Conservation (phyloP, 2,329 filamentous ascomycete species). For the Zymoseptoria tritici region DNA sequence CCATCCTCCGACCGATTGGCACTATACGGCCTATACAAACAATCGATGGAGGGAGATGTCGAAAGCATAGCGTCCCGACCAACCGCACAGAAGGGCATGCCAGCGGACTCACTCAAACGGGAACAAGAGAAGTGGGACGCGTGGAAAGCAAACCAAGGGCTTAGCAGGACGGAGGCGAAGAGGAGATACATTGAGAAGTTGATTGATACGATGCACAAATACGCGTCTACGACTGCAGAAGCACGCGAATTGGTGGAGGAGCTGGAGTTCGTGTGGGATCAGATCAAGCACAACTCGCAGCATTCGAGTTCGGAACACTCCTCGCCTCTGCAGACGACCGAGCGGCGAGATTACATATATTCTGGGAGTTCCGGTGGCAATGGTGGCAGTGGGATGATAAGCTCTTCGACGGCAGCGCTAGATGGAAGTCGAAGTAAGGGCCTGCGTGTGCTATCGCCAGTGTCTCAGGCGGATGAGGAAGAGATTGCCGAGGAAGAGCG, state of each 20-base stretch:
- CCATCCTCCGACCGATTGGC: conserved; percentile 77
- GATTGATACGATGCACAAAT: conserved; percentile 94
- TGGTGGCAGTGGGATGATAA: conserved; percentile 10
- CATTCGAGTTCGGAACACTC: conserved; percentile 25
- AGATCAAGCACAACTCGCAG: conserved; percentile 68
- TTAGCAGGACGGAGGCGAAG: conserved; percentile 88
- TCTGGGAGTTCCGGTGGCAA: conserved; percentile 20
- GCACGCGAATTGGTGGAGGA: conserved; percentile 82
- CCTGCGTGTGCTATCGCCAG: conserved; percentile 64
- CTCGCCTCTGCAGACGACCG: conserved; percentile 25
- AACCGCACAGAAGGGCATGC: conserved; percentile 10
- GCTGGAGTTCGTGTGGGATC: conserved; percentile 98
- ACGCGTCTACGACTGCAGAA: conserved; percentile 77
- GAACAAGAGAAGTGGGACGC: conserved; percentile 60
- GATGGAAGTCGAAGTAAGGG: conserved; percentile 10
- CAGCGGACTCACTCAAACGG: conserved; percentile 20
- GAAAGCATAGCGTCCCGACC: conserved; percentile 89
- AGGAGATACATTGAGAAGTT: conserved; percentile 86
- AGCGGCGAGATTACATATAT: conserved; percentile 27
- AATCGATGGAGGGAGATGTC: conserved; percentile 97
- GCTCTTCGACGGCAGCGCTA: conserved; percentile 25
- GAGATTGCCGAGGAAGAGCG: conserved; percentile 33
- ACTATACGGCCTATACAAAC: conserved; percentile 97
- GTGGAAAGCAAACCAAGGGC: conserved; percentile 79
- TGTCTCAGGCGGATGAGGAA: conserved; percentile 59